Conservation (phyloP, 192 early-diverging fungal species). For the Coemansia sp. region DNA sequence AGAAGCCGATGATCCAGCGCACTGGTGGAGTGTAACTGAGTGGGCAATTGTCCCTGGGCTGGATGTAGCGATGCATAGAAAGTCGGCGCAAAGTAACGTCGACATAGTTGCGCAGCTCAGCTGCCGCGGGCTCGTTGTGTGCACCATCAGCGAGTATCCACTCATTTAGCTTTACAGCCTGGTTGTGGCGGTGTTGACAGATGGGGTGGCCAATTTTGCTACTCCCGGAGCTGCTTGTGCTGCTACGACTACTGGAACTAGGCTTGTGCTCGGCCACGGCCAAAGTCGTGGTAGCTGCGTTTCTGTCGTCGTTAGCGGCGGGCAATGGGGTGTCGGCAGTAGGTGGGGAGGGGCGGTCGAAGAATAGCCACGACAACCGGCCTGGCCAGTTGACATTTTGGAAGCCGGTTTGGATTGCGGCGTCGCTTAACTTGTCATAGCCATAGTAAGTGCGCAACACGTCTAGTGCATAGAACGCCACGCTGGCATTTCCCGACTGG, state of each 20-base stretch:
- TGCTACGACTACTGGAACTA: not conserved
- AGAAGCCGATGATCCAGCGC: constrained; percentile 79
- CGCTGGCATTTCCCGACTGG: constrained; percentile 80
- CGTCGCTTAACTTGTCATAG: constrained; percentile 51
- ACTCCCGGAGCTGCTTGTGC: constrained; percentile 10
- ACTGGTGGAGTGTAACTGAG: constrained; percentile 37
- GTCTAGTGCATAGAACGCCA: constrained; percentile 67
- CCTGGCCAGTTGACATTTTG: constrained; percentile 78
- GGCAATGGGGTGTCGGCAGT: too few species aligned
- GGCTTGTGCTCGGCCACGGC: not conserved
- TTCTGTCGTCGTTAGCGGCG: not conserved
- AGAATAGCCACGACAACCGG: constrained; percentile 71
- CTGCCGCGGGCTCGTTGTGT: constrained; percentile 80
- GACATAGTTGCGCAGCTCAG: constrained; percentile 69
- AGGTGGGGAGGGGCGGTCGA: not conserved
- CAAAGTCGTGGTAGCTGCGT: not conserved
- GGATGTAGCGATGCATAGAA: constrained; percentile 35
- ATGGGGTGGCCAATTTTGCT: not conserved
- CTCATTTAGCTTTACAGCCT: constrained; percentile 26
- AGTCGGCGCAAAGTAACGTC: constrained; percentile 54
- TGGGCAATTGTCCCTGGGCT: constrained; percentile 10
- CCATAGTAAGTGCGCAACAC: constrained; percentile 54
- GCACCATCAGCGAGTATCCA: constrained; percentile 87
- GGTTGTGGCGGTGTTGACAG: constrained; percentile 1
- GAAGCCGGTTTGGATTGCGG: constrained; percentile 67